Conservation (phyloP, 441 rosid genomes). For the Oxalis stricta region DNA sequence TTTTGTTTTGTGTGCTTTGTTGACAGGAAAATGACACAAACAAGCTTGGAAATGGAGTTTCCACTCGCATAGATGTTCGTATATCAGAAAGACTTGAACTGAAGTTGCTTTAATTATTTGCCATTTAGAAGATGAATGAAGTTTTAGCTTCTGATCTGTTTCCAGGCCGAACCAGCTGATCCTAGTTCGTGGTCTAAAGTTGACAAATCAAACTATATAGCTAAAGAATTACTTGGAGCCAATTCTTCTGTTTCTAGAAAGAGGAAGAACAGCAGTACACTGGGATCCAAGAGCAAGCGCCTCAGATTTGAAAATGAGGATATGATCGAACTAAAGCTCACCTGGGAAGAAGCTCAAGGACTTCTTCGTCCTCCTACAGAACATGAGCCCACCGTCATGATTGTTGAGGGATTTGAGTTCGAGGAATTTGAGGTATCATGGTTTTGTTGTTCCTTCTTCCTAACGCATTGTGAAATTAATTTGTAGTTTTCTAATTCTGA, state of each 20-base stretch:
- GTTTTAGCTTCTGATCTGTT: conserved; percentile 13
- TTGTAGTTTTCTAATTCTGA: conserved; percentile 11
- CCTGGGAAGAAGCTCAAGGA: conserved; percentile 96
- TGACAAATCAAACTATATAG: conserved; percentile 58
- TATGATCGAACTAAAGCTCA: conserved; percentile 59
- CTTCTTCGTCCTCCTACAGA: conserved; percentile 80
- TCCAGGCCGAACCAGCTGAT: conserved; percentile 57
- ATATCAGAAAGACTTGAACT: conserved; percentile 10
- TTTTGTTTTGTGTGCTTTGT: conserved; percentile 1
- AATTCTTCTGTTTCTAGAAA: conserved; percentile 44
- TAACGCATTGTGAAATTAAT: neutral
- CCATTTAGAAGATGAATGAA: conserved; percentile 7
- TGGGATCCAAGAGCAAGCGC: conserved; percentile 73
- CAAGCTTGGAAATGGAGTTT: conserved; percentile 26
- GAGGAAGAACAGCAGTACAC: conserved; percentile 61
- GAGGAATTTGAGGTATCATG: conserved; percentile 82
- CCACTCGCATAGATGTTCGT: conserved; percentile 48
- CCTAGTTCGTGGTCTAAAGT: conserved; percentile 54
- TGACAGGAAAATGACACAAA: conserved; percentile 56
- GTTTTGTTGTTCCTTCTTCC: neutral
- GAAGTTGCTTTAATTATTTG: conserved; percentile 11
- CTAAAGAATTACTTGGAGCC: conserved; percentile 57
- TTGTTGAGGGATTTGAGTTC: conserved; percentile 79
- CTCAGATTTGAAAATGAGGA: conserved; percentile 72
- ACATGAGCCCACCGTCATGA: conserved; percentile 46